Conservation (phyloP, 2,329 filamentous ascomycete genomes). For the Trichoderma oligosporum region DNA sequence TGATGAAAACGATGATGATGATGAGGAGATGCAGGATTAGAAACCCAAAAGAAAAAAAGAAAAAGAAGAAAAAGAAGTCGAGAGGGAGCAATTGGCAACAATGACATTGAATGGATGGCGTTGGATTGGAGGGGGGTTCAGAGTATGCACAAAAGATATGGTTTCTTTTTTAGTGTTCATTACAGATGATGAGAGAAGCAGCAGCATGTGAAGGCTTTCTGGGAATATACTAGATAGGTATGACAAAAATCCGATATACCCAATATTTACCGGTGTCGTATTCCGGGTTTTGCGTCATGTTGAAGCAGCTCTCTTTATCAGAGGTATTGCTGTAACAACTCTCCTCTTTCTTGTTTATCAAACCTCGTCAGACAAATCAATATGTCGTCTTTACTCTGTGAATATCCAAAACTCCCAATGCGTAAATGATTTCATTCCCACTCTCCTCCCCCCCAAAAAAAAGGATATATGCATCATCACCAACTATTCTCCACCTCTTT, state of each 20-base stretch:
- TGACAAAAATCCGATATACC: background rate
- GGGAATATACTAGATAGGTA: constrained; percentile 7
- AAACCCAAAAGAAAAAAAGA: background rate
- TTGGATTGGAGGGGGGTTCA: constrained; percentile 24
- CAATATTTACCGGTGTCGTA: background rate
- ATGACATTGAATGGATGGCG: constrained; percentile 22
- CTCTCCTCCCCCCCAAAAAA: background rate
- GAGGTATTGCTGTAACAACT: background rate
- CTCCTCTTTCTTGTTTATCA: background rate
- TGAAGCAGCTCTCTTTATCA: background rate
- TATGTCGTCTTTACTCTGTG: background rate
- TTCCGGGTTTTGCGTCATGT: background rate
- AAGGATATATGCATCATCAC: constrained; percentile 17
- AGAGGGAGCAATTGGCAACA: no score
- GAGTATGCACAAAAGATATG: constrained; percentile 6
- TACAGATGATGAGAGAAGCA: constrained; percentile 5
- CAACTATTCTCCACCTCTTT: background rate
- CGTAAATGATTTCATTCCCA: background rate
- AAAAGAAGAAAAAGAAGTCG: background rate
- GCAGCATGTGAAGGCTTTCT: background rate
- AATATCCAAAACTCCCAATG: constrained; percentile 1
- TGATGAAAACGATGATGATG: constrained; percentile 45
- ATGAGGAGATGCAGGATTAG: constrained; percentile 53
- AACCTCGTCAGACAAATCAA: background rate
- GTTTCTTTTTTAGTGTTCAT: background rate